Conservation (phyloP, 2,329 filamentous ascomycete genomes). For the Incumbomyces delicatus region DNA sequence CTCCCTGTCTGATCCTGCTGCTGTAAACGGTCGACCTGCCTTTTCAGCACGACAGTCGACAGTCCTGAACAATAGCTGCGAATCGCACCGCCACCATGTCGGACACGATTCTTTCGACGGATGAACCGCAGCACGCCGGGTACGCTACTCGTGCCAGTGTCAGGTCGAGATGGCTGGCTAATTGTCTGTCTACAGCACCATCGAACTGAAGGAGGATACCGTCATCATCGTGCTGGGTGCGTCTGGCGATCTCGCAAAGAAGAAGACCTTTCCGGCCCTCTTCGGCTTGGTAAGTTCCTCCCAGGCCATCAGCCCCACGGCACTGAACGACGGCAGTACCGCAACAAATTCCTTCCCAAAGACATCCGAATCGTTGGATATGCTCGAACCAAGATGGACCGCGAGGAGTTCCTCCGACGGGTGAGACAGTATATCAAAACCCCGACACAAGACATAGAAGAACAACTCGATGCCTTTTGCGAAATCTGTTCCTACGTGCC, state of each 20-base stretch:
- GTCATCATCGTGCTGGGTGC: conserved; percentile 93
- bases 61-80: no score
- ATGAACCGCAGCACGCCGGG: conserved; percentile 43
- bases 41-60: no score
- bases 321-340: conserved; percentile 56
- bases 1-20: no score
- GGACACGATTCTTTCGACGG: conserved; percentile 41
- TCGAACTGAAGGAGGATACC: conserved; percentile 98
- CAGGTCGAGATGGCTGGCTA: no score
- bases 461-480: conserved; percentile 86
- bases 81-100: conserved; percentile 31
- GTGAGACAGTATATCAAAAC: conserved; percentile 99
- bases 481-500: conserved; percentile 82
- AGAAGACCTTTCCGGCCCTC: conserved; percentile 99
- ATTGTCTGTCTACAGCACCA: conserved; percentile 45
- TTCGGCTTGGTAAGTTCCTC: conserved; percentile 77
- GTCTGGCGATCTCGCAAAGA: conserved; percentile 96
- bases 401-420: conserved; percentile 83
- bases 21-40: no score
- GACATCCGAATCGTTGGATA: conserved; percentile 96
- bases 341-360: conserved; percentile 96
- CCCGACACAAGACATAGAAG: conserved; percentile 91
- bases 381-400: conserved; percentile 99
- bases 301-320: no score
- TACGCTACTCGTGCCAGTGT: conserved; percentile 29